Evolutionary conservation across 2,329 filamentous ascomycete species (phyloP).

Genomic region (Leptographium radiaticola): DNA sequence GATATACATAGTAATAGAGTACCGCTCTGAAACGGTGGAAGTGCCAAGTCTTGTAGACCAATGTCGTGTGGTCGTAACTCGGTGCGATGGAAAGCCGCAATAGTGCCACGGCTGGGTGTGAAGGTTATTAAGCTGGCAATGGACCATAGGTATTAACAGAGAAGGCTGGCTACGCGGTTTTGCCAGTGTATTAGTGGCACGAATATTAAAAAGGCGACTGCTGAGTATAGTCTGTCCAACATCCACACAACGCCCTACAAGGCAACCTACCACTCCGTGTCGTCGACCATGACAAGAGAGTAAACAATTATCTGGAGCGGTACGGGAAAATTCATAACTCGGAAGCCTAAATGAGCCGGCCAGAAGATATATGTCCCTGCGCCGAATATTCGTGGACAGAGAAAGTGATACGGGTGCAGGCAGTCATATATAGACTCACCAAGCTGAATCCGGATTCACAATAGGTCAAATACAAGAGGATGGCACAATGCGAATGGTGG

Average conservation of each 20-base stretch:
- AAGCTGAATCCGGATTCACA: conserved; percentile 37
- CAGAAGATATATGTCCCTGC: conserved; percentile 54
- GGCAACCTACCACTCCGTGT: conserved; percentile 63
- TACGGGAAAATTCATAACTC: conserved; percentile 67
- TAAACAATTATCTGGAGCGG: conserved; percentile 72
- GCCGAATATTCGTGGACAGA: conserved; percentile 37
- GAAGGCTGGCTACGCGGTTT: conserved; percentile 55
- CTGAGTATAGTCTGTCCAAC: conserved; percentile 58
- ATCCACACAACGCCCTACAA: conserved; percentile 70
- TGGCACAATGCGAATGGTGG: conserved; percentile 64
- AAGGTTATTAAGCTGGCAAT: conserved; percentile 71
- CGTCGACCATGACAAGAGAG: conserved; percentile 42
- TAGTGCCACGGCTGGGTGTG: conserved; percentile 66
- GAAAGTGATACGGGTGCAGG: conserved; percentile 57
- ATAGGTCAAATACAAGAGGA: conserved; percentile 61
- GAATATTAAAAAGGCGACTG: conserved; percentile 45
- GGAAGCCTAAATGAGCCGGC: conserved; percentile 53
- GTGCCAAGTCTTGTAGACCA: conserved; percentile 19
- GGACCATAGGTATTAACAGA: conserved; percentile 76
- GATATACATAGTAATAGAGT: conserved; percentile 54
- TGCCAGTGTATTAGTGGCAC: conserved; percentile 53
- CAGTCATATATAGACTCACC: conserved; percentile 54
- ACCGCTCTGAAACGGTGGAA: conserved; percentile 34
- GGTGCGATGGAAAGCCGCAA: conserved; percentile 56
- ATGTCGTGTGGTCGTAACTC: conserved; percentile 32